phyloP scores from a whole-genome alignment of 805 yeast species.

The Zygotorulaspora chibaensis region DNA sequence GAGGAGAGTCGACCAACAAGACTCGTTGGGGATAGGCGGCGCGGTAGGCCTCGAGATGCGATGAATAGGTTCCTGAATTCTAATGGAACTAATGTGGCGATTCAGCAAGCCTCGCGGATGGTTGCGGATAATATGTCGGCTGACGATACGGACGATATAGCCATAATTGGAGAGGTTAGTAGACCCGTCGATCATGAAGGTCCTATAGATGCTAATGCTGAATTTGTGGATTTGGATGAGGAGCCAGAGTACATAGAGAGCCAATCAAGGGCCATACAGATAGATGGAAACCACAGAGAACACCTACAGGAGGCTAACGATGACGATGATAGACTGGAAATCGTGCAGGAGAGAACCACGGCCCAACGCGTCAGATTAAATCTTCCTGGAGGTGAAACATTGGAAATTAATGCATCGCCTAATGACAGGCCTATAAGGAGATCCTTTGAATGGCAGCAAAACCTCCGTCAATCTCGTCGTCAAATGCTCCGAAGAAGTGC shows the following conservation, averaged over 20 bases:
- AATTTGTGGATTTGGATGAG: slow-evolving; percentile 26
- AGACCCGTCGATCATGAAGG: slow-evolving; percentile 14
- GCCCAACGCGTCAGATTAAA: slow-evolving; percentile 22
- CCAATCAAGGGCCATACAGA: not conserved
- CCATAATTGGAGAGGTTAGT: slow-evolving; percentile 19
- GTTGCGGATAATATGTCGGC: not conserved
- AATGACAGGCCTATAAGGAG: slow-evolving; percentile 26
- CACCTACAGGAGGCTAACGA: slow-evolving; percentile 10
- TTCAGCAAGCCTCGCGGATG: not conserved
- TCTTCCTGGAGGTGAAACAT: slow-evolving; percentile 28
- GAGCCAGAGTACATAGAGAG: slow-evolving; percentile 10
- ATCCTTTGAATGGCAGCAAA: slow-evolving; percentile 27
- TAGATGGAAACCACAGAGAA: not conserved
- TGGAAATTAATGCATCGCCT: slow-evolving; percentile 20
- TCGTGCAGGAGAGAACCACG: slow-evolving; percentile 30
- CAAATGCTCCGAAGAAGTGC: slow-evolving; percentile 20
- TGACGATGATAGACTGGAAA: slow-evolving; percentile 30
- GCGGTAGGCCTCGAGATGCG: slow-evolving; percentile 18
- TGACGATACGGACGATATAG: slow-evolving; percentile 21
- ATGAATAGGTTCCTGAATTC: slow-evolving; percentile 17
- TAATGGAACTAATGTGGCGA: slow-evolving; percentile 9
- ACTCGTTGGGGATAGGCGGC: slow-evolving; percentile 14
- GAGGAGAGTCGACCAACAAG: slow-evolving; percentile 14
- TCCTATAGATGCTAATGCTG: slow-evolving; percentile 26
- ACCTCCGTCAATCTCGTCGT: slow-evolving; percentile 15